Conservation (phyloP, 2,329 filamentous ascomycete genomes). For the Venturiaceae sp. region DNA sequence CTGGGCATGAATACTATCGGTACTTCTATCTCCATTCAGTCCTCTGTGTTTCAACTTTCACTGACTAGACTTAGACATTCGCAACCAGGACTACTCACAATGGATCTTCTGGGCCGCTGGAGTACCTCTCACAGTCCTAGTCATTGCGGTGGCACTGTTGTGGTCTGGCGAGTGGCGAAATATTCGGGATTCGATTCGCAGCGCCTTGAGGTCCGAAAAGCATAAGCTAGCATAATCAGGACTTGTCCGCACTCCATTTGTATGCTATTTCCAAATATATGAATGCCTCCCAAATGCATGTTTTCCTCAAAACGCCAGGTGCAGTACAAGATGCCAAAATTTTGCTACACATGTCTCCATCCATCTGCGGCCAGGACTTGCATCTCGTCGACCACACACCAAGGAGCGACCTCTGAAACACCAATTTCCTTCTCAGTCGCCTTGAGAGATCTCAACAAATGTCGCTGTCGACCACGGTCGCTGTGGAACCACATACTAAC, state of each 20-base stretch:
- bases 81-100: background rate
- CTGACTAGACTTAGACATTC: background rate
- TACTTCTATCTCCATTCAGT: background rate
- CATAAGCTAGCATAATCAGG: background rate
- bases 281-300: no score
- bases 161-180: conserved; percentile 16
- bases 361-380: conserved; percentile 24
- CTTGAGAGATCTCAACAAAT: conserved; percentile 8
- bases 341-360: conserved; percentile 43
- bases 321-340: background rate
- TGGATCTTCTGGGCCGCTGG: conserved; percentile 6
- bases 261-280: no score
- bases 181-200: conserved; percentile 3
- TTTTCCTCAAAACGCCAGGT: no score
- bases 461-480: conserved; percentile 4
- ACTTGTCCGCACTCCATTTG: no score
- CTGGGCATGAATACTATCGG: conserved; percentile 6
- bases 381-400: conserved; percentile 29
- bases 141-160: background rate
- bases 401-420: conserved; percentile 17
- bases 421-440: conserved; percentile 7
- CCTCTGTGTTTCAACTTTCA: background rate
- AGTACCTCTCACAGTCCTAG: background rate
- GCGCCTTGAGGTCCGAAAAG: background rate
- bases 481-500: background rate